These are phyloP conservation scores for Trichoderma guizhouense DNA, from an alignment of 2,329 filamentous ascomycete genomes.

Conservation along the genomic window DNA sequence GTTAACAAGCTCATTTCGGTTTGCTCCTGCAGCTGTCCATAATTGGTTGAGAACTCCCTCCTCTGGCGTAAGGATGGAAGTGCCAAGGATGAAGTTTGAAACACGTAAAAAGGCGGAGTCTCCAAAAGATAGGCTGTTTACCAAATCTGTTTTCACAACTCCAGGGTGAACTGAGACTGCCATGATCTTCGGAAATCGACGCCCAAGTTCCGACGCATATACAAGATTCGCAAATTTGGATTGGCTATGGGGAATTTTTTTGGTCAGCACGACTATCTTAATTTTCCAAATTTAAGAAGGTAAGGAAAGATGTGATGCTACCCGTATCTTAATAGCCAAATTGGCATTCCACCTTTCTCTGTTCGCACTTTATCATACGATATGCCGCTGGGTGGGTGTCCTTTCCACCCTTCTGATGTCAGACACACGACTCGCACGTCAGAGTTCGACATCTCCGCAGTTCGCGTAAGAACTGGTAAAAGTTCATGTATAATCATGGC, in stretches of 20 bases:
- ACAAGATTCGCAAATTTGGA: constrained; percentile 33
- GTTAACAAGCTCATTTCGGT: neutral
- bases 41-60: neutral
- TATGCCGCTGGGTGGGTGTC: constrained; percentile 28
- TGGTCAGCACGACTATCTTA: neutral
- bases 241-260: constrained; percentile 24
- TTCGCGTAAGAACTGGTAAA: constrained; percentile 28
- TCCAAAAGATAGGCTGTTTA: constrained; percentile 2
- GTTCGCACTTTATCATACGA: constrained; percentile 31
- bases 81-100: neutral
- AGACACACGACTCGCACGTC: constrained; percentile 29
- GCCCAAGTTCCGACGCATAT: constrained; percentile 28
- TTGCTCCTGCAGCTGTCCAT: neutral
- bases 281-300: neutral
- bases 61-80: neutral
- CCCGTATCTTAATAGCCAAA: constrained; percentile 22
- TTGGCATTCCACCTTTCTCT: constrained; percentile 11
- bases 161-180: constrained; percentile 29
- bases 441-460: constrained; percentile 22
- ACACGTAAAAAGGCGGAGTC: neutral
- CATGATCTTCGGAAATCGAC: constrained; percentile 26
- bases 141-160: constrained; percentile 29
- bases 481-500: constrained; percentile 43
- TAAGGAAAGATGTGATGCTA: neutral
- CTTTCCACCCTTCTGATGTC: constrained; percentile 28